Percentiles rank a stretch among this genome's conserved stretches.
Evolutionary conservation across 257 asterid species (phyloP).

Genomic region (Petunia secreta): DNA sequence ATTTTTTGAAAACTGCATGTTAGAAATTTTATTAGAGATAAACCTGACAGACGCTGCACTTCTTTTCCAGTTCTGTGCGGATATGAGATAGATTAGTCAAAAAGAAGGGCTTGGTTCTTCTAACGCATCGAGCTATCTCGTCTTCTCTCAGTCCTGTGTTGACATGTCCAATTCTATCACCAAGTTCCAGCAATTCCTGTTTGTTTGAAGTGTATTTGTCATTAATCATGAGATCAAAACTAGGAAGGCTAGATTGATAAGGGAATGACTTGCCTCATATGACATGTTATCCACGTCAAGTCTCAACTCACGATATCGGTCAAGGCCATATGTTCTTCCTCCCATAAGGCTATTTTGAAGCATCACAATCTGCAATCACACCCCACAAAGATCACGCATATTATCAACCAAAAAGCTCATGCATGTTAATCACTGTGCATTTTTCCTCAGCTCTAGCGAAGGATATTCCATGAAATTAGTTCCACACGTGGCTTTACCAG

Average conservation of each 20-base stretch:
- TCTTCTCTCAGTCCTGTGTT: constrained; percentile 88
- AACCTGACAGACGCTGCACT: constrained; percentile 97
- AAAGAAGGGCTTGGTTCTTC: constrained; percentile 50
- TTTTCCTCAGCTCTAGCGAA: neutral
- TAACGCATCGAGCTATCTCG: constrained; percentile 62
- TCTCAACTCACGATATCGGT: constrained; percentile 71
- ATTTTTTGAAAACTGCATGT: neutral
- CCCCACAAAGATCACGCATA: constrained; percentile 13
- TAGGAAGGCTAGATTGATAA: constrained; percentile 15
- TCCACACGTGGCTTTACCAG: neutral
- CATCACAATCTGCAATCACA: constrained; percentile 65
- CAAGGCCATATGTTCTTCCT: constrained; percentile 56
- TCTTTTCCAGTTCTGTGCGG: constrained; percentile 56
- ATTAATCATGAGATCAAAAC: neutral
- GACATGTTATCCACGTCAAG: constrained; percentile 90
- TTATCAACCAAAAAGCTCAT: neutral
- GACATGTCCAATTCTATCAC: constrained; percentile 88
- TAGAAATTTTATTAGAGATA: neutral
- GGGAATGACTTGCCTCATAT: constrained; percentile 66
- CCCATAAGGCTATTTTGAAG: constrained; percentile 73
- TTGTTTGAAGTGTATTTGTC: neutral
- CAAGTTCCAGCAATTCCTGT: constrained; percentile 93
- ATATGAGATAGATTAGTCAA: constrained; percentile 39
- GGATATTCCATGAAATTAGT: neutral
- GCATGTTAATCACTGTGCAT: neutral